Base-by-base conservation (phyloP, 768 basidiomycete species). In the Phylloporus arenicola region DNA sequence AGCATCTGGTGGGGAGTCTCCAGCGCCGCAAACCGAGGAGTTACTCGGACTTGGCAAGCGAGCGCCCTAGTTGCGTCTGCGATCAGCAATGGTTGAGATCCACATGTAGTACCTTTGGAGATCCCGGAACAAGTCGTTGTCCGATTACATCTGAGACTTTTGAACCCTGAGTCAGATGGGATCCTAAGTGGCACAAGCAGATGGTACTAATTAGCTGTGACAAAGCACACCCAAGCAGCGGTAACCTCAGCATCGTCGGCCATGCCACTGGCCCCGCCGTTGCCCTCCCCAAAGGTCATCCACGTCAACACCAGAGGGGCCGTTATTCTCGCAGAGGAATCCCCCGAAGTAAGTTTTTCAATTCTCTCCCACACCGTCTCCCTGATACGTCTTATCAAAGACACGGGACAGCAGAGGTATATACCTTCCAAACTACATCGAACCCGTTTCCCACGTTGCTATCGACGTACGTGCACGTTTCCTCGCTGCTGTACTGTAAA, bases 361-460 rank as follows among this genome's bases (percentile, higher is more conserved):
- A n/a, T 24, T 33, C 25, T 6, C 34, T 48, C 48, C 53, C 20
- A 27, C 47, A 48, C 45, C 44, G 33, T 27, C 48, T 54, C 47
- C 31, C 51, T 62, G 48, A 62, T 41, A 44, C 30, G 35, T 37
- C 52, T 55, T 50, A 33, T 38, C 50, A 42, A 53, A 92, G 92
- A 92, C 90, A 37, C 75, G 92, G 57, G 94, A 97, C 69, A 93
- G 91, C 62, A 78, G 94, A 64, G 95, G 93, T 10, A 97, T 99
- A 61, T 98, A 98, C 71, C 79, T 99, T 29, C 96, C 96, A 47
- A 94, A 96, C 64, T 84, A 98, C 72, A 95, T 95, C 54, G 96
- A 99, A 70, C 91, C 92, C 20, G 86, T 99, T 14, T 96, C 93
- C 17, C 93, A 98, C 66, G 93, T 98, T 48, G 96, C 96, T 4